Evolutionary conservation across 495 filamentous ascomycete genomes (phyloP), one percentile per base, ranked within the genome.

Genomic region (Cenococcum geophilum): DNA sequence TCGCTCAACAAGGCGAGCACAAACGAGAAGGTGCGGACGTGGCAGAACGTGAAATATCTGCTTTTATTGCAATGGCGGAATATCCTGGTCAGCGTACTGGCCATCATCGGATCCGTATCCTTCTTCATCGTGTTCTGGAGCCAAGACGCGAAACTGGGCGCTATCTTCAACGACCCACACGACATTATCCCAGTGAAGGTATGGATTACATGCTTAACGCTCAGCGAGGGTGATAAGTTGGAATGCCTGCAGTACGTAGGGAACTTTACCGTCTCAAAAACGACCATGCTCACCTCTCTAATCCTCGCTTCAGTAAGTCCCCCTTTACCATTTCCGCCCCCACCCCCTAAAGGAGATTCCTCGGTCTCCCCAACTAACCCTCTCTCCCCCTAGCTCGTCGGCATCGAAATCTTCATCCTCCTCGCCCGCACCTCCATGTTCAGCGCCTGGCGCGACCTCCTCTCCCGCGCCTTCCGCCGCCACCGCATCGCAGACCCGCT

Each of bases 51-150:
- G 6, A 61, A 61, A 20, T 58, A 61, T n/a, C 35, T 75, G 10
- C 60, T 76, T 22, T n/a, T 63, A 2, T 54, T 72, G 25, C 73
- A 75, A 51, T 74, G 73, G 73, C 61, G 74, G 1, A 68, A 68
- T 55, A 67, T 76, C 18, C 42, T 64, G 3, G 60, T 74, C 36
- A 65, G 59, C 23, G 43, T 71, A 9, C 55, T 71, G 18, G 58
- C 69, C 48, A 65, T 71, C n/a, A 60, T 67, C 32, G 58, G 71
- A 35, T 58, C 37, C 5, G 60, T 71, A 6, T 69, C 58, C 63
- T 75, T 72, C 60, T 69, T 67, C 18, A 55, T 63, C 25, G 66
- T 73, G 16, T 74, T 74, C 55, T 63, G 63, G 58, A 55, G 52
- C 34, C 69, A 73, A 61, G 69, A 71, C 49, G 12, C 16, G 1